These are phyloP conservation scores for Fusarium verrucosum DNA, from an alignment of 2,329 filamentous ascomycete species.

Conservation along the genomic window DNA sequence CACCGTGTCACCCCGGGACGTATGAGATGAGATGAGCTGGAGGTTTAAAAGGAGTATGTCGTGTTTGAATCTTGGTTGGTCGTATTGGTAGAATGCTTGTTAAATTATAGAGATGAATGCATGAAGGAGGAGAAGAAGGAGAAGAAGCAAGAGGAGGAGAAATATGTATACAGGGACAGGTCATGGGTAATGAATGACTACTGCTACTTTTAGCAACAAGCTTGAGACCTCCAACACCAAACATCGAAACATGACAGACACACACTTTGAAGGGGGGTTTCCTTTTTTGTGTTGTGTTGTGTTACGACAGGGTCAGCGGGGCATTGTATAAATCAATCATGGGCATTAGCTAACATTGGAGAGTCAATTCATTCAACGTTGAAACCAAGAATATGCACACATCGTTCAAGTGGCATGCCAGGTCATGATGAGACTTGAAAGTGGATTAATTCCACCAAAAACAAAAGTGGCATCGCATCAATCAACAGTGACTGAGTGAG, in stretches of 20 bases:
- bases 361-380: background rate
- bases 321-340: background rate
- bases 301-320: conserved; percentile 11
- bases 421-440: conserved; percentile 15
- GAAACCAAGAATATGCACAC: conserved; percentile 23
- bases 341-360: too few relatives aligned
- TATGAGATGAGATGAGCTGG: conserved; percentile 9
- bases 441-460: conserved; percentile 9
- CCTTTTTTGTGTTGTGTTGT: background rate
- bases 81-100: background rate
- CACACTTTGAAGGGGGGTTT: background rate
- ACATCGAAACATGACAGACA: conserved; percentile 7
- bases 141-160: background rate
- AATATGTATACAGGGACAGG: background rate
- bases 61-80: background rate
- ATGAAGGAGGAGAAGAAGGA: background rate
- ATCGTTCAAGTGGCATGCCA: conserved; percentile 2
- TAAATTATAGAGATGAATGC: background rate
- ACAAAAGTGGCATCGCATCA: conserved; percentile 27
- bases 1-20: conserved; percentile 25
- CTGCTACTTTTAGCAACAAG: conserved; percentile 7
- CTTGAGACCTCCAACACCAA: conserved; percentile 8
- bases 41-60: conserved; percentile 8
- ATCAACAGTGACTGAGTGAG: conserved; percentile 17
- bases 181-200: conserved; percentile 6